A percentile compares a stretch with the other conserved stretches of the same genome.
Evolutionary conservation across 768 basidiomycete species (phyloP).

Genomic region (Zangia roseola): DNA sequence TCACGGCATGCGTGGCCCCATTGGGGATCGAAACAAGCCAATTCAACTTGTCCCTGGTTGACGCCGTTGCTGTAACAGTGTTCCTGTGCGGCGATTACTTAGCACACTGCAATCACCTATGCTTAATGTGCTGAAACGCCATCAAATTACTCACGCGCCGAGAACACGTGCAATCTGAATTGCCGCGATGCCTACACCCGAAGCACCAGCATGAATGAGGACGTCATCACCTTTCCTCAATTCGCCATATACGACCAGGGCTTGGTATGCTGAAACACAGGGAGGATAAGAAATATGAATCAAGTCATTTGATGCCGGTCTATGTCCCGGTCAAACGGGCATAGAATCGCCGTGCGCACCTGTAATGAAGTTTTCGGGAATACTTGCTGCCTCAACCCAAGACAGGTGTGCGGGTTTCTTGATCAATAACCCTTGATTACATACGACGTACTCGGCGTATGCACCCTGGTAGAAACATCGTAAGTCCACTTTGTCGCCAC

Average conservation of each 20-base stretch:
- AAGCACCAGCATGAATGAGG: slow-evolving; percentile 88
- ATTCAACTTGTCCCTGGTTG: slow-evolving; percentile 77
- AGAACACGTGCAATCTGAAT: slow-evolving; percentile 79
- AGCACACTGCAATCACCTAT: slow-evolving; percentile 3
- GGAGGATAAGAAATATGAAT: background rate
- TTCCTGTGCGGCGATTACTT: slow-evolving; percentile 38
- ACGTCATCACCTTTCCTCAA: slow-evolving; percentile 71
- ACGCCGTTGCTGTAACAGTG: slow-evolving; percentile 83
- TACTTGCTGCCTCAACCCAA: slow-evolving; percentile 83
- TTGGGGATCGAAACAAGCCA: slow-evolving; percentile 66
- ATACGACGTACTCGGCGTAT: slow-evolving; percentile 83
- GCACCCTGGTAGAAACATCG: slow-evolving; percentile 58
- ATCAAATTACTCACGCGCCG: slow-evolving; percentile 58
- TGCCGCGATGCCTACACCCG: slow-evolving; percentile 86
- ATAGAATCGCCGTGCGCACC: slow-evolving; percentile 43
- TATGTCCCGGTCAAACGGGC: slow-evolving; percentile 2
- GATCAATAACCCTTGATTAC: slow-evolving; percentile 63
- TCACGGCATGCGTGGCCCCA: slow-evolving; percentile 73
- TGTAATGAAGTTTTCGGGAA: slow-evolving; percentile 88
- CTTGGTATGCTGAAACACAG: slow-evolving; percentile 52
- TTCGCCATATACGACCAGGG: slow-evolving; percentile 63
- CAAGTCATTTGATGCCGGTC: slow-evolving; percentile 4
- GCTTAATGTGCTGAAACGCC: slow-evolving; percentile 1
- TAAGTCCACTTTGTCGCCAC: background rate
- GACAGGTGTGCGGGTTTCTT: slow-evolving; percentile 72